Evolutionary conservation across 2,329 filamentous ascomycete genomes (phyloP).

Genomic region (Paramyrothecium roridum): DNA sequence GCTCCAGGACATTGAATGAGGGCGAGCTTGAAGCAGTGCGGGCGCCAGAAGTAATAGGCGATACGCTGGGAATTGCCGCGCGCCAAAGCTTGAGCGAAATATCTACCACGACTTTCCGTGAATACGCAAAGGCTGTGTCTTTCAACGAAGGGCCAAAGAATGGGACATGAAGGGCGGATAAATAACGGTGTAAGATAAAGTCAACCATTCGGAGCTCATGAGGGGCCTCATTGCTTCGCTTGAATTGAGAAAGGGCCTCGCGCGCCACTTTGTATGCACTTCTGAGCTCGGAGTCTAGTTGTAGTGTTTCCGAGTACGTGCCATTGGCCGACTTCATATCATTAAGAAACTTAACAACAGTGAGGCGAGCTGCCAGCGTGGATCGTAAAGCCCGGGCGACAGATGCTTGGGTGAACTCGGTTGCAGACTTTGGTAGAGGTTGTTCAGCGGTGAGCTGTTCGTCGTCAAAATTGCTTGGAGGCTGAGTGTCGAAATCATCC

Average conservation of each 20-base stretch:
- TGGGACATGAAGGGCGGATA: constrained; percentile 53
- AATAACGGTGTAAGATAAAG: constrained; percentile 50
- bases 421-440: constrained; percentile 25
- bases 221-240: constrained; percentile 12
- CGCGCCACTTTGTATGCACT: constrained; percentile 37
- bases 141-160: constrained; percentile 38
- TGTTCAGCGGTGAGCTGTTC: constrained; percentile 36
- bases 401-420: constrained; percentile 35
- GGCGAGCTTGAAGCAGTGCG: neutral
- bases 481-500: constrained; percentile 46
- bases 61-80: constrained; percentile 23
- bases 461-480: constrained; percentile 51
- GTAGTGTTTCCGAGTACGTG: constrained; percentile 42
- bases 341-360: constrained; percentile 40
- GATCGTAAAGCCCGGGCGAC: constrained; percentile 37
- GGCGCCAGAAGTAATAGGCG: neutral
- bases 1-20: constrained; percentile 27
- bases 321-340: constrained; percentile 25
- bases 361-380: constrained; percentile 40
- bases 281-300: constrained; percentile 38
- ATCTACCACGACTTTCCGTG: constrained; percentile 45
- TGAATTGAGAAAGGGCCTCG: constrained; percentile 24
- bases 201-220: constrained; percentile 44
- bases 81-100: constrained; percentile 44
- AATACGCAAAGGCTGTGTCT: constrained; percentile 46